phyloP scores from a whole-genome alignment of 2,329 filamentous ascomycete species.

The Epicoccum sorghinum region DNA sequence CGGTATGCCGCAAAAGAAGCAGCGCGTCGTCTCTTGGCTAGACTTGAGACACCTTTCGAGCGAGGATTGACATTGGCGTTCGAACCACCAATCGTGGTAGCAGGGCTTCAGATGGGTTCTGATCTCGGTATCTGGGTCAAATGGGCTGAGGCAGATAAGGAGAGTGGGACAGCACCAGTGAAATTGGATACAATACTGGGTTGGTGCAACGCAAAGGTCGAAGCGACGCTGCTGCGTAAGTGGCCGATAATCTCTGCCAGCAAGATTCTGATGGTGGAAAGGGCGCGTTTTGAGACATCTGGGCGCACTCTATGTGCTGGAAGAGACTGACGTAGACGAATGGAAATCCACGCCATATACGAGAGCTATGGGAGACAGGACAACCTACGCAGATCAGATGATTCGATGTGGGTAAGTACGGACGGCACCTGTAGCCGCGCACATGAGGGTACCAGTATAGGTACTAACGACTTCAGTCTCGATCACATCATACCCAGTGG shows the following conservation, averaged over 20 bases:
- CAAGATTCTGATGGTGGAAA: background rate
- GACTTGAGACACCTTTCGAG: constrained; percentile 13
- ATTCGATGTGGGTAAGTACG: constrained; percentile 8
- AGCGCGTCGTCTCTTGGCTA: constrained; percentile 11
- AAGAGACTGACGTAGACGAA: constrained; percentile 10
- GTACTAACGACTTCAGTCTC: background rate
- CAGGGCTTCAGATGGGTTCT: constrained; percentile 6
- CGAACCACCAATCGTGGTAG: constrained; percentile 10
- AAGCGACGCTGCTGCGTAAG: constrained; percentile 3
- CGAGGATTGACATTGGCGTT: constrained; percentile 9
- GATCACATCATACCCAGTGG: constrained; percentile 16
- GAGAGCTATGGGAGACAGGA: constrained; percentile 6
- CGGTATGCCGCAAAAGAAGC: constrained; percentile 15
- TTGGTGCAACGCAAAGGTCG: constrained; percentile 4
- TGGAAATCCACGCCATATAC: constrained; percentile 10
- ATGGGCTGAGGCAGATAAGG: constrained; percentile 7
- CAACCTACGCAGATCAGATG: constrained; percentile 6
- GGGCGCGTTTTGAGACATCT: constrained; percentile 8
- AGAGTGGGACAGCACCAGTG: background rate
- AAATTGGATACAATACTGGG: background rate
- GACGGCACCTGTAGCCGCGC: background rate
- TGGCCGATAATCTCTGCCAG: background rate
- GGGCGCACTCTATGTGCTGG: constrained; percentile 1
- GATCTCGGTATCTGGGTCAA: constrained; percentile 11
- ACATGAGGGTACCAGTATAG: background rate